These are phyloP conservation scores for Monilinia fructigena DNA, from an alignment of 2,329 filamentous ascomycete species.

Conservation along the genomic window DNA sequence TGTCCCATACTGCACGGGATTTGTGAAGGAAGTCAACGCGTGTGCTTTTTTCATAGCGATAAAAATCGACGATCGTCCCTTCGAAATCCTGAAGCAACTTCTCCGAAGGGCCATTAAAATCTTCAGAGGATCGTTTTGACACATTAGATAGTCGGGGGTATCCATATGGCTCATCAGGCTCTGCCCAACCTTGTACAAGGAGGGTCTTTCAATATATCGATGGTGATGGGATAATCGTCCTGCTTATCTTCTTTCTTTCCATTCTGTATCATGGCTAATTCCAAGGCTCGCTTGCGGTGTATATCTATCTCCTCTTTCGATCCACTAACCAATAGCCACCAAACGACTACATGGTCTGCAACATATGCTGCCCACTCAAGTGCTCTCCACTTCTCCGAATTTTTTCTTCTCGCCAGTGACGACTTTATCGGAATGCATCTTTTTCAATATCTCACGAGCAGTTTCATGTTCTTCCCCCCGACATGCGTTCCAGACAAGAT, in stretches of 20 bases:
- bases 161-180: not conserved
- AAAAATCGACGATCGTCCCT: not conserved
- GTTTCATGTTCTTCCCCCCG: not conserved
- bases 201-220: not conserved
- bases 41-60: not conserved
- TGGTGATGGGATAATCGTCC: not conserved
- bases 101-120: not conserved
- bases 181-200: not conserved
- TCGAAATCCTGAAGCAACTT: not conserved
- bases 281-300: not conserved
- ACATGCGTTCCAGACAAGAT: not conserved
- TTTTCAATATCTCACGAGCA: not conserved
- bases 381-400: not conserved
- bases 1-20: not conserved
- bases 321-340: not conserved
- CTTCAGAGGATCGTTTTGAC: not conserved
- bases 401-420: not conserved
- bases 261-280: not conserved
- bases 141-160: not conserved
- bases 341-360: not conserved
- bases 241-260: not conserved
- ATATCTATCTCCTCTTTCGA: not conserved
- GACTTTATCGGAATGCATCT: not conserved
- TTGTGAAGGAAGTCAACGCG: slow-evolving; percentile 1
- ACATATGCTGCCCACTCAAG: not conserved